Conservation (phyloP, 2,329 filamentous ascomycete species). For the Aspergillus sp. region DNA sequence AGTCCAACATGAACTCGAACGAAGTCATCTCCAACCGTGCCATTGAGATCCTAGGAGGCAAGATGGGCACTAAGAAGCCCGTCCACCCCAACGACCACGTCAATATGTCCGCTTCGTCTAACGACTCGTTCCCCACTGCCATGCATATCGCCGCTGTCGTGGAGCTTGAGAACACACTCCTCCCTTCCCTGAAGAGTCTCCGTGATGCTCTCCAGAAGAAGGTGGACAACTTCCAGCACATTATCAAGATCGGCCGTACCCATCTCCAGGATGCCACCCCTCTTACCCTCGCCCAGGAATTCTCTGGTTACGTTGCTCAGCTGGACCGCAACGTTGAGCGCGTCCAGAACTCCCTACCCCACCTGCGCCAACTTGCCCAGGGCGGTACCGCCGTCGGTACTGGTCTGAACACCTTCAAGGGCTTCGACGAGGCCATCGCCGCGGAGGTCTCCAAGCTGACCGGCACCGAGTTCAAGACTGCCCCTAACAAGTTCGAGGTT, state of each 20-base stretch:
- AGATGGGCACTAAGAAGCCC: conserved; percentile 95
- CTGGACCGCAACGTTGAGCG: conserved; percentile 87
- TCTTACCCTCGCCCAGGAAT: conserved; percentile 92
- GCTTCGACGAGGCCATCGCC: conserved; percentile 91
- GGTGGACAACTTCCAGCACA: conserved; percentile 83
- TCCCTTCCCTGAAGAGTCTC: conserved; percentile 79
- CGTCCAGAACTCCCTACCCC: conserved; percentile 77
- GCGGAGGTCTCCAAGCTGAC: conserved; percentile 90
- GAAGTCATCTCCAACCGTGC: conserved; percentile 99
- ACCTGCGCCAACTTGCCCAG: conserved; percentile 84
- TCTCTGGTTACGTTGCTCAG: conserved; percentile 95
- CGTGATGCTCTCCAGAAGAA: conserved; percentile 83
- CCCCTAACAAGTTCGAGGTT: conserved; percentile 98
- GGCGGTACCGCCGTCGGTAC: conserved; percentile 96
- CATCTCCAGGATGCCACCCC: conserved; percentile 97
- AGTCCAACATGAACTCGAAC: conserved; percentile 99
- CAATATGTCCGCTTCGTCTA: conserved; percentile 98
- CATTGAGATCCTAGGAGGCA: conserved; percentile 93
- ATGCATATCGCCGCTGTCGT: conserved; percentile 99
- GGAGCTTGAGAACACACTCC: conserved; percentile 80
- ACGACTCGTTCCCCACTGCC: conserved; percentile 98
- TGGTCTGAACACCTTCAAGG: conserved; percentile 94
- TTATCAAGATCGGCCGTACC: conserved; percentile 98
- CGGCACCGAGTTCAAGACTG: conserved; percentile 88
- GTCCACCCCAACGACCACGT: conserved; percentile 99